Conservation (phyloP, 495 filamentous ascomycete species). For the Penicillium silybi region DNA sequence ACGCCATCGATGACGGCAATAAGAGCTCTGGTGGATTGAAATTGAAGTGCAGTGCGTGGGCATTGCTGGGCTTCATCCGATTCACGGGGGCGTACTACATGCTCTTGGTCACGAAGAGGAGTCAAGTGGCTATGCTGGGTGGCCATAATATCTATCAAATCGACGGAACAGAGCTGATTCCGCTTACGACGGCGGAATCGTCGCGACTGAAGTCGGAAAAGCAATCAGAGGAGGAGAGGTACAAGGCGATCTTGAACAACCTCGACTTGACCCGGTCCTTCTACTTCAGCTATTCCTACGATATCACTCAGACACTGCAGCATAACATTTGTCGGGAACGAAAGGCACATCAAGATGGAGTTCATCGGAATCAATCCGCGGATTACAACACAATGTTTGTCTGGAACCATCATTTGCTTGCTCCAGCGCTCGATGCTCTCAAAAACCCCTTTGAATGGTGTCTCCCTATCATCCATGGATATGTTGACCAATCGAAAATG, state of each 20-base stretch:
- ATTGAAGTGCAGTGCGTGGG: constrained; percentile 88
- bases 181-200: constrained; percentile 62
- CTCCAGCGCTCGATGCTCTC: constrained; percentile 65
- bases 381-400: constrained; percentile 95
- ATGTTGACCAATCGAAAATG: constrained; percentile 85
- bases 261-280: constrained; percentile 86
- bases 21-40: constrained; percentile 87
- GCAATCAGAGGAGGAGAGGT: constrained; percentile 85
- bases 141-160: constrained; percentile 95
- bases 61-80: constrained; percentile 87
- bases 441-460: constrained; percentile 92
- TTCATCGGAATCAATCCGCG: constrained; percentile 49
- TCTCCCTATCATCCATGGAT: constrained; percentile 92
- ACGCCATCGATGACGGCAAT: constrained; percentile 95
- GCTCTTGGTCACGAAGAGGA: constrained; percentile 92
- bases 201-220: constrained; percentile 71
- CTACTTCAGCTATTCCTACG: constrained; percentile 98
- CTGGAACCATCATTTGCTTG: constrained; percentile 89
- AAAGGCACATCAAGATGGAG: constrained; percentile 59
- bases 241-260: constrained; percentile 82
- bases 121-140: constrained; percentile 91
- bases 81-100: constrained; percentile 98
- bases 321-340: constrained; percentile 87
- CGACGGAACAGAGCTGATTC: constrained; percentile 90
- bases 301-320: constrained; percentile 89